A percentile compares a stretch with the other conserved stretches of the same genome.
Evolutionary conservation across 371 early-diverging fungal species (phyloP).

Genomic region (Apophysomyces ossiformis): DNA sequence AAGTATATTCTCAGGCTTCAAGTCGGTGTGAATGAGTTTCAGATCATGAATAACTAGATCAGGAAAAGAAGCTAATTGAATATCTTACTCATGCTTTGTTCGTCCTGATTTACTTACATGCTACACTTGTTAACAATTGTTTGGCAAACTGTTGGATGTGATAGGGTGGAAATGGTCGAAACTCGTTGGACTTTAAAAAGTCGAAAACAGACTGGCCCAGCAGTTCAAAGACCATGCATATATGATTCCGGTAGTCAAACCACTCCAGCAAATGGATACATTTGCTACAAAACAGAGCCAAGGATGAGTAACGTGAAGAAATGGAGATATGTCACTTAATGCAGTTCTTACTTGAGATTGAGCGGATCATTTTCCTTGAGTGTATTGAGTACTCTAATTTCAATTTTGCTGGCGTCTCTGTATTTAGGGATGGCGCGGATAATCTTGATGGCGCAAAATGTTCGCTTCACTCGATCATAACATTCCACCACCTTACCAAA

Average conservation of each 20-base stretch:
- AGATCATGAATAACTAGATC: conserved; percentile 78
- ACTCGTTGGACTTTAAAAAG: conserved; percentile 89
- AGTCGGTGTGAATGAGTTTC: conserved; percentile 87
- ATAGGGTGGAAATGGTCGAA: conserved; percentile 82
- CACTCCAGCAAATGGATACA: conserved; percentile 79
- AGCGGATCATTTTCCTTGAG: conserved; percentile 80
- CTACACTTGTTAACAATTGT: conserved; percentile 77
- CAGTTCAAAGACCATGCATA: conserved; percentile 97
- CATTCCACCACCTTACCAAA: conserved; percentile 97
- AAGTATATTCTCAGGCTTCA: conserved; percentile 90
- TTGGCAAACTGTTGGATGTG: conserved; percentile 86
- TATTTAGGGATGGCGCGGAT: conserved; percentile 94
- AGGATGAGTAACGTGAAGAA: not conserved
- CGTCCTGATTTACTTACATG: conserved; percentile 54
- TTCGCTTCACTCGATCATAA: conserved; percentile 66
- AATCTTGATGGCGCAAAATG: conserved; percentile 79
- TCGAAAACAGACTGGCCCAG: conserved; percentile 90
- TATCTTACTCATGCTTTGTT: not conserved
- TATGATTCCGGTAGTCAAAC: conserved; percentile 90
- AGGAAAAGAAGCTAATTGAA: not conserved
- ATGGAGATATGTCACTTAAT: too few relatives aligned
- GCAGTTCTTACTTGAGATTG: conserved; percentile 58
- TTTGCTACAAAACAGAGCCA: conserved; percentile 41
- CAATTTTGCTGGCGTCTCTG: conserved; percentile 89
- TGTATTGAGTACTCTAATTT: conserved; percentile 84